Conservation (phyloP, 2,329 filamentous ascomycete species). For the Fonsecaea nubica region DNA sequence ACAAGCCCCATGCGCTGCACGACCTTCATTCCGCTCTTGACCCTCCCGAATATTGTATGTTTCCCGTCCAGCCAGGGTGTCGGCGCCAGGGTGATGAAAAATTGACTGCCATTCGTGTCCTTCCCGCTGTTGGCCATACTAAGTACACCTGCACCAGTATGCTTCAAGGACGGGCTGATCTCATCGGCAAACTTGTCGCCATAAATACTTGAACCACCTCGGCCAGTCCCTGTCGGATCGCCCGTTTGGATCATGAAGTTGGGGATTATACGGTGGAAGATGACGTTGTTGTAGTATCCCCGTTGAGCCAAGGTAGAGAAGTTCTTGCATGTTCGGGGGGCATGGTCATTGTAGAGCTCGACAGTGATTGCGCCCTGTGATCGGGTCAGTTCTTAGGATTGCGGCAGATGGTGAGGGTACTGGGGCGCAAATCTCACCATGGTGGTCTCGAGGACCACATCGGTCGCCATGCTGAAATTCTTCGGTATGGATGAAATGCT, state of each 20-base stretch:
- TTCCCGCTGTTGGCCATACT: constrained; percentile 96
- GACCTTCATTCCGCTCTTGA: constrained; percentile 81
- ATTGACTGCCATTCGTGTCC: constrained; percentile 93
- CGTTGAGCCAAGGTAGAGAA: constrained; percentile 79
- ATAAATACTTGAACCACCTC: constrained; percentile 87
- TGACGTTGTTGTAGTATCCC: constrained; percentile 84
- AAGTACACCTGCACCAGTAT: constrained; percentile 91
- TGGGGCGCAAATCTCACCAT: constrained; percentile 65
- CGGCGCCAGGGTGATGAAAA: constrained; percentile 92
- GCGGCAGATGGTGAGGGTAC: background rate
- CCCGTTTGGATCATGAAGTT: constrained; percentile 97
- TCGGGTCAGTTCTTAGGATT: constrained; percentile 9
- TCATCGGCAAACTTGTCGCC: constrained; percentile 95
- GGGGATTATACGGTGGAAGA: constrained; percentile 94
- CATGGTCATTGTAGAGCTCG: constrained; percentile 89
- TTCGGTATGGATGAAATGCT: background rate
- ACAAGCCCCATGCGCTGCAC: constrained; percentile 88
- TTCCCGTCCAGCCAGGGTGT: constrained; percentile 97
- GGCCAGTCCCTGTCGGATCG: constrained; percentile 91
- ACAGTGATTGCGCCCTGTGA: constrained; percentile 78
- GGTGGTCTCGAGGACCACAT: constrained; percentile 81
- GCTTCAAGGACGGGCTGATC: constrained; percentile 77
- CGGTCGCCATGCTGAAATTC: constrained; percentile 68
- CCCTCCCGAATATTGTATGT: constrained; percentile 93
- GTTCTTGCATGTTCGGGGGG: constrained; percentile 86